These are phyloP conservation scores for Helicocarpus griseus DNA, from an alignment of 2,329 filamentous ascomycete genomes.

Conservation along the genomic window DNA sequence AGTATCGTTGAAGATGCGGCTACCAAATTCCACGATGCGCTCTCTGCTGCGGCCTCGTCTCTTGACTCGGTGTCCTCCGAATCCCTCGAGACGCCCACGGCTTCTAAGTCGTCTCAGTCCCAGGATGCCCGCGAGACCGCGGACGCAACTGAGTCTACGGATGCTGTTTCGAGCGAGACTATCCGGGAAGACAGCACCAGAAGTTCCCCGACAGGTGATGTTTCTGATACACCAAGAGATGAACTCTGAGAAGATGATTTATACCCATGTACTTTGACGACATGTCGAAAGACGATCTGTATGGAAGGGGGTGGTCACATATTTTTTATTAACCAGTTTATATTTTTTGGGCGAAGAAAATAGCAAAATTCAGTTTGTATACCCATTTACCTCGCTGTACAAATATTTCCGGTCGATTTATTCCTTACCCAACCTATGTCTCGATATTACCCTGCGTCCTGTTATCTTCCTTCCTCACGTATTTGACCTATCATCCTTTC, in stretches of 20 bases:
- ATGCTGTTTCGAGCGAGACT: slow-evolving; percentile 1
- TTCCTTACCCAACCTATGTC: neutral
- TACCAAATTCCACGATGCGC: slow-evolving; percentile 35
- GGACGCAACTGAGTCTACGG: no score
- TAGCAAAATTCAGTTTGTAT: neutral
- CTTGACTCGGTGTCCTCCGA: slow-evolving; percentile 30
- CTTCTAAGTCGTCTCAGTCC: neutral
- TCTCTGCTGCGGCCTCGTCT: slow-evolving; percentile 35
- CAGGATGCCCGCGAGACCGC: neutral
- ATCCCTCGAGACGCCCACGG: slow-evolving; percentile 22
- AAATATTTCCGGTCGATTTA: neutral
- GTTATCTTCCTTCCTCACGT: no score
- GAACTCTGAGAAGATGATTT: neutral
- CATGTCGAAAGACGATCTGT: neutral
- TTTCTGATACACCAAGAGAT: neutral
- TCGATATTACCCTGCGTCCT: neutral
- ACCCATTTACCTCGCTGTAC: neutral
- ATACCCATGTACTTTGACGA: neutral
- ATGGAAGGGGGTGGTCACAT: neutral
- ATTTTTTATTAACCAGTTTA: neutral
- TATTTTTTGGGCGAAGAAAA: neutral
- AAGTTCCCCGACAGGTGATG: neutral
- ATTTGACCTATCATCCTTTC: no score
- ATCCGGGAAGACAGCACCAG: slow-evolving; percentile 29
- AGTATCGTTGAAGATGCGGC: slow-evolving; percentile 35